Evolutionary conservation across 2,329 filamentous ascomycete genomes (phyloP).

Genomic region (Cercospora citrullina): DNA sequence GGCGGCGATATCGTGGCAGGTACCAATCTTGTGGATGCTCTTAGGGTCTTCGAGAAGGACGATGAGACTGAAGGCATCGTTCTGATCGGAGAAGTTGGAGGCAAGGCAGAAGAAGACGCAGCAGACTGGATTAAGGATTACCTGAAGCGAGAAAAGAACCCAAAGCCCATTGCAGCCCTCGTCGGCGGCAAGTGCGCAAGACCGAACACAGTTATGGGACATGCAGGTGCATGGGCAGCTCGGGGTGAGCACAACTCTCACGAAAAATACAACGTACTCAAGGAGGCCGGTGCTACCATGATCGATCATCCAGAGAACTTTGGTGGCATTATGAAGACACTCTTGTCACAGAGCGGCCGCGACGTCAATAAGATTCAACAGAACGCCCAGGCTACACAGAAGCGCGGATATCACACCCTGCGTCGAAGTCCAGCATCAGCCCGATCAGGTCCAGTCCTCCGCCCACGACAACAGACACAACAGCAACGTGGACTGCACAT

Average conservation of each 20-base stretch:
- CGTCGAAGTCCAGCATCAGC: slow-evolving; percentile 21
- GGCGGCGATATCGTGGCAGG: slow-evolving; percentile 74
- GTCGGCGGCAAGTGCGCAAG: slow-evolving; percentile 67
- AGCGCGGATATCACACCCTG: slow-evolving; percentile 50
- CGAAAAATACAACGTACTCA: slow-evolving; percentile 67
- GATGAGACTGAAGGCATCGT: slow-evolving; percentile 70
- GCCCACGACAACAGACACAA: slow-evolving; percentile 16
- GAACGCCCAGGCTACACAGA: slow-evolving; percentile 44
- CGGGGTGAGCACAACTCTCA: slow-evolving; percentile 64
- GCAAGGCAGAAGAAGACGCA: slow-evolving; percentile 67
- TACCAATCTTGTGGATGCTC: slow-evolving; percentile 70
- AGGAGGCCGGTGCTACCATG: slow-evolving; percentile 66
- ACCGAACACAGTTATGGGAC: slow-evolving; percentile 70
- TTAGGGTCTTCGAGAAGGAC: slow-evolving; percentile 66
- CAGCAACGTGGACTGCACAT: slow-evolving; percentile 34
- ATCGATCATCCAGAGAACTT: slow-evolving; percentile 77
- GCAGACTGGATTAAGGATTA: slow-evolving; percentile 74
- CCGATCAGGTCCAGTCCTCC: slow-evolving; percentile 20
- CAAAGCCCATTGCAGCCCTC: slow-evolving; percentile 74
- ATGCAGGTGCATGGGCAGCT: slow-evolving; percentile 71
- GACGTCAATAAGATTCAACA: slow-evolving; percentile 42
- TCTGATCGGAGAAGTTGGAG: slow-evolving; percentile 71
- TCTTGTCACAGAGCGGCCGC: slow-evolving; percentile 52
- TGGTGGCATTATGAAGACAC: slow-evolving; percentile 64
- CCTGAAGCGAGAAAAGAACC: slow-evolving; percentile 54